These are phyloP conservation scores for Lumnitzera littorea DNA, from an alignment of 345 rosid species.

Conservation along the genomic window DNA sequence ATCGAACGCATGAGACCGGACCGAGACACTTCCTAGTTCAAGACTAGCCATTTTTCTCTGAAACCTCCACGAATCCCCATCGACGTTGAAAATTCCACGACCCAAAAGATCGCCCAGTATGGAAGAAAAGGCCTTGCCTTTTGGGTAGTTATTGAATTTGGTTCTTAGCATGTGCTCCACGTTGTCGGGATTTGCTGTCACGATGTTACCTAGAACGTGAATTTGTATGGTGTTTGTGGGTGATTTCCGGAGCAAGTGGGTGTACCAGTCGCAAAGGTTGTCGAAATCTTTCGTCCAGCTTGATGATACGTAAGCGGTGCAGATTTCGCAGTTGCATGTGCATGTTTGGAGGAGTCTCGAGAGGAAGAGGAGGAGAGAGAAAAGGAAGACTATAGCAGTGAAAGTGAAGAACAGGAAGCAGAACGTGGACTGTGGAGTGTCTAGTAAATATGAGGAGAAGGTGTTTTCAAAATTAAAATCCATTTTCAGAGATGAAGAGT, in stretches of 20 bases:
- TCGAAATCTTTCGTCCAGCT: constrained; percentile 30
- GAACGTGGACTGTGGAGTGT: constrained; percentile 9
- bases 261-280: constrained; percentile 42
- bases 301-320: constrained; percentile 21
- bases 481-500: no score
- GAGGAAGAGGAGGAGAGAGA: constrained; percentile 24
- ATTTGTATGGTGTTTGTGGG: constrained; percentile 31
- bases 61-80: constrained; percentile 59
- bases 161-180: constrained; percentile 57
- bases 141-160: constrained; percentile 60
- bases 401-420: constrained; percentile 26
- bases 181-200: constrained; percentile 51
- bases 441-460: constrained; percentile 8
- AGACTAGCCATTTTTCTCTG: constrained; percentile 60
- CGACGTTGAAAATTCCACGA: constrained; percentile 60
- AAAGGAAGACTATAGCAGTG: constrained; percentile 18
- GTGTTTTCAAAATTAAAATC: constrained; percentile 11
- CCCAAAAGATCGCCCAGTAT: constrained; percentile 69
- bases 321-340: constrained; percentile 29
- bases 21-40: constrained; percentile 47
- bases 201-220: constrained; percentile 36
- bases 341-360: constrained; percentile 19
- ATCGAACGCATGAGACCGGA: constrained; percentile 38
- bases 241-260: constrained; percentile 34
- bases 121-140: constrained; percentile 51